Evolutionary conservation across 1,139 yeast species (phyloP), one percentile per base, ranked within the genome.

Genomic region (Kodamaea plutei): DNA sequence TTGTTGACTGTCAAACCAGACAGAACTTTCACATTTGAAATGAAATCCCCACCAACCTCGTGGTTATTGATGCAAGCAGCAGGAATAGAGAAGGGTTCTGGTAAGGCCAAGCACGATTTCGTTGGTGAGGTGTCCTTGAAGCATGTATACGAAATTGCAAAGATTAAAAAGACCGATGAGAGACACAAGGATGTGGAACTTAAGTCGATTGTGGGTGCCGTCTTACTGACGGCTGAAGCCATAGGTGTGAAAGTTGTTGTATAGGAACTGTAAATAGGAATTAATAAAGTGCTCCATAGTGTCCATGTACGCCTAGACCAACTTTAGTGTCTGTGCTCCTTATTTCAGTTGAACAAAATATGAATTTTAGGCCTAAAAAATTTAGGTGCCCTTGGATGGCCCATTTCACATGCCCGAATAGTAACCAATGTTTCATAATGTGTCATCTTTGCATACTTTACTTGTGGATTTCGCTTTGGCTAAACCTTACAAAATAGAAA

Each of bases 91-190:
- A 85, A 89, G 58, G 96, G 96, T 11, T 72, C 85, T n/a, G 70
- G 73, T 2, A 62, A 58, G 45, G 76, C 83, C 12, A 56, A 60
- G 18, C 59, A 58, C 30, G 62, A 63, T 12, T 56, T 58, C 18
- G 82, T 79, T 9, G 97, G 96, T 20, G 73, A 74, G 40, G 63
- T 91, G 29, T 78, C 91, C 18, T 71, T 91, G 46, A 91, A 91
- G 58, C 97, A 91, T 58, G 73, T 88, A 18, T 91, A 85, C 57
- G 97, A 91, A 59, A 84, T 91, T 50, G 98, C 98, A 26, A 84
- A 88, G 62, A 84, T 91, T 47, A 91, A 91, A 62, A 79, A 87
- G 57, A 79, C 84, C 12, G 98, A 91, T 55, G 79, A 77, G 4
- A 76, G 84, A 51, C 95, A 88, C 57, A 73, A 78, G 38, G 70